Evolutionary conservation across 768 basidiomycete species (phyloP), one percentile per base, ranked within the genome.

Genomic region (Hypholoma fasciculare): DNA sequence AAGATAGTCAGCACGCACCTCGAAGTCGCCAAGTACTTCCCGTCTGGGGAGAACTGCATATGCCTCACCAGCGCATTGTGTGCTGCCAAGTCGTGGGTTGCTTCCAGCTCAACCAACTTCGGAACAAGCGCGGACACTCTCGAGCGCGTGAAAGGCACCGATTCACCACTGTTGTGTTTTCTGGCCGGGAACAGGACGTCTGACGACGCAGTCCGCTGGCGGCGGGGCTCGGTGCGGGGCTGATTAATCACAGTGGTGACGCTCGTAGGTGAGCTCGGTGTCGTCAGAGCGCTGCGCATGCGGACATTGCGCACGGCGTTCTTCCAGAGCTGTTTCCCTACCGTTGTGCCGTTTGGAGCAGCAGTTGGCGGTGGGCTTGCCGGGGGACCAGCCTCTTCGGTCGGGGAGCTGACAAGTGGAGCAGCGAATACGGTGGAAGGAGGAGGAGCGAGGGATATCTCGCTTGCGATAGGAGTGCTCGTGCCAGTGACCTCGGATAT

Each of bases 1-100:
- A 38, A 52, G 46, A 42, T 59, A 38, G 13, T 51, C 26, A 12
- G 3, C 6, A 34, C 30, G 36, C 63, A 86, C 82, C 87, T 87
- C 27, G 87, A 88, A 4, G 89, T 90, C 3, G 88, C 90, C 63
- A 92, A 67, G 65, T 82, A 89, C 66, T 79, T 84, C 17, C 90
- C 90, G 68, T 90, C 83, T 1, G 88, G 89, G 1, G 87, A 89
- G 72, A 91, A 92, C 68, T 90, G 85, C 65, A 92, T 68, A 69
- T 90, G 86, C 53, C 85, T 70, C 16, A 92, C 89, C 27, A 90
- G 79, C 7, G 86, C 88, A 52, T 77, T 73, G 69, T 91, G 90
- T 5, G 84, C 84, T 9, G 80, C 79, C 19, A 89, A 69, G 60
- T 85, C 86, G 64, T 89, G 82, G 0, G 82, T 84, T 8, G 80